These are phyloP conservation scores for Remersonia thermophila DNA, from an alignment of 2,329 filamentous ascomycete species.

Conservation along the genomic window DNA sequence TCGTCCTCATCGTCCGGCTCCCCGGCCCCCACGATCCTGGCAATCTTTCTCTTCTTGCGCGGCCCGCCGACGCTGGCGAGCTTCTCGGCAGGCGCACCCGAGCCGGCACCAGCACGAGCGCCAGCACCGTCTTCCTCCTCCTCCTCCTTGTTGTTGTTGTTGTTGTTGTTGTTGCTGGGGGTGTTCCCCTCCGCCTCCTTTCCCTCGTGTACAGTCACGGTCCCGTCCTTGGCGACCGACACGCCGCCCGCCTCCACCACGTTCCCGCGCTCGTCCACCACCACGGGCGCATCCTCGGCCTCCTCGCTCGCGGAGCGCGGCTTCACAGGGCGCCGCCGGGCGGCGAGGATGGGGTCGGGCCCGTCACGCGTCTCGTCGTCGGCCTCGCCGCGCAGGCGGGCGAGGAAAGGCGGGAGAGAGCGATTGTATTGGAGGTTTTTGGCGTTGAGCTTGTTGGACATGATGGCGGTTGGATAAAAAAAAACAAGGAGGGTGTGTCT, in stretches of 20 bases:
- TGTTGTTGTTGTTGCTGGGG: too few relatives aligned
- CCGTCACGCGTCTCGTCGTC: conserved; percentile 35
- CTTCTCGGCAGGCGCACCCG: conserved; percentile 12
- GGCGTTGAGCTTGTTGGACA: conserved; percentile 45
- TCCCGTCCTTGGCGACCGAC: conserved; percentile 30
- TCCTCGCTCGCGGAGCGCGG: conserved; percentile 52
- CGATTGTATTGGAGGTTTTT: conserved; percentile 58
- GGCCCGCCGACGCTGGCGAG: conserved; percentile 12
- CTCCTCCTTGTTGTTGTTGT: too few relatives aligned
- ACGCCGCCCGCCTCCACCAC: conserved; percentile 29
- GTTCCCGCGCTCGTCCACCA: conserved; percentile 62
- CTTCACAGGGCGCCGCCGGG: conserved; percentile 36
- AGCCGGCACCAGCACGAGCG: conserved; percentile 9
- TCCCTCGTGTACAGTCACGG: conserved; percentile 19
- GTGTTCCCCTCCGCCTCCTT: conserved; percentile 22
- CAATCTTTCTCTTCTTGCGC: conserved; percentile 32
- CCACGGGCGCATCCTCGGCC: conserved; percentile 63
- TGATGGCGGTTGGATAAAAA: conserved; percentile 1
- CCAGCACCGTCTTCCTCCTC: conserved; percentile 17
- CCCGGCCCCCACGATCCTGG: conserved; percentile 34
- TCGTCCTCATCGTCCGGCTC: conserved; percentile 22
- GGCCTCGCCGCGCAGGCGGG: conserved; percentile 41
- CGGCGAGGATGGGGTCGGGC: conserved; percentile 40
- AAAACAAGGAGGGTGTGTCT: neutral
- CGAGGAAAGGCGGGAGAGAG: conserved; percentile 48